Base-by-base conservation (phyloP, 495 filamentous ascomycete species). In the Darksidea phi region DNA sequence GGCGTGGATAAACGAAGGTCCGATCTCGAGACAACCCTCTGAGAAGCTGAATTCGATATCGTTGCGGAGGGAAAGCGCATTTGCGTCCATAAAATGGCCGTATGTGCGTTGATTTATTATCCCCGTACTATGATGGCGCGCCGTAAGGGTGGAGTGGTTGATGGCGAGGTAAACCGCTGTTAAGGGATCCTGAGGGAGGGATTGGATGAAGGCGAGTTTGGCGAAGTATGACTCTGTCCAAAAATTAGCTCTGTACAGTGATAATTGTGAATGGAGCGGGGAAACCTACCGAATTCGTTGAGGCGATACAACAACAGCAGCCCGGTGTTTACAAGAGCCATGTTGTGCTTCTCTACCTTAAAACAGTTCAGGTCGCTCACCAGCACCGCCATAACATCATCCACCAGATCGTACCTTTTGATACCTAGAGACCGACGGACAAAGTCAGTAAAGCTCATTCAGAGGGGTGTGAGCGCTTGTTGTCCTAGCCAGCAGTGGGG, bases 251-350 rank as follows among this genome's bases (percentile, higher is more conserved):
- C 1, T 34, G 7, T 3, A 8, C 11, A n/a, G 20, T 17, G 2
- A 12, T 5, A 17, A 21, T 25, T 8, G 2, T 26, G 23, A 8
- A 23, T 1, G 8, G 20, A 6, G 17, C 10, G 2, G 8, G n/a
- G 32, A 21, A 24, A 51, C 28, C 42, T 13, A 57, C 28, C 6
- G 38, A 43, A 4, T 32, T 32, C 28, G 26, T 2, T 7, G 11
- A 64, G 15, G 1, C 57, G 56, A 25, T 66, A 66, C 45, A 66
- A 42, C 11, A 66, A 17, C 7, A 60, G 47, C 1, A 66, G 34
- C 15, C 63, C 63, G 2, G 51, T 42, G 38, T 66, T 47, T 2
- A 48, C 56, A 6, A 66, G 20, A 2, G 50, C 38, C 50, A 56
- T 54, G 34, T 66, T 66, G 42, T 60, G 52, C 11, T 17, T 21